phyloP scores from a whole-genome alignment of 2,329 filamentous ascomycete genomes.

The Exserohilum turcica region DNA sequence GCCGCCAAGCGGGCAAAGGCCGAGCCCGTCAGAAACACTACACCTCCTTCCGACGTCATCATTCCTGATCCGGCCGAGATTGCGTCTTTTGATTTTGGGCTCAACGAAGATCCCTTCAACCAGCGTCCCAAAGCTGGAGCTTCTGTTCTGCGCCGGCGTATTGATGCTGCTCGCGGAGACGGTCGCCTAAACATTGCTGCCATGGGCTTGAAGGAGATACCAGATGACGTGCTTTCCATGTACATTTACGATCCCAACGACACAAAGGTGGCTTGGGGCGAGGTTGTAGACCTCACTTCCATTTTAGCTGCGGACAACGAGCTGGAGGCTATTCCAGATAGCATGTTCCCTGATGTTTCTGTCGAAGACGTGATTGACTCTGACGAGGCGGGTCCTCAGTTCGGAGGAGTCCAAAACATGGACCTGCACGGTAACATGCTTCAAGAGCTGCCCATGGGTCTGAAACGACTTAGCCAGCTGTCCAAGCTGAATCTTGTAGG shows the following conservation, averaged over 20 bases:
- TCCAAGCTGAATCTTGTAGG: slow-evolving; percentile 81
- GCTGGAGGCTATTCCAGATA: slow-evolving; percentile 72
- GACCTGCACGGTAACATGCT: slow-evolving; percentile 88
- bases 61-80: slow-evolving; percentile 40
- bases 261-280: slow-evolving; percentile 76
- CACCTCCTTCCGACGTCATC: slow-evolving; percentile 41
- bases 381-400: slow-evolving; percentile 72
- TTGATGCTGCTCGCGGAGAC: slow-evolving; percentile 73
- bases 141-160: slow-evolving; percentile 73
- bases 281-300: slow-evolving; percentile 83
- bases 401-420: slow-evolving; percentile 78
- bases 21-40: slow-evolving; percentile 29
- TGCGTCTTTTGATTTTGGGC: slow-evolving; percentile 62
- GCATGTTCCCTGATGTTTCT: slow-evolving; percentile 75
- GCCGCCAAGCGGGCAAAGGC: slow-evolving; percentile 63
- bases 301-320: slow-evolving; percentile 92
- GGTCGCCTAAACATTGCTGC: slow-evolving; percentile 89
- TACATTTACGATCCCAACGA: slow-evolving; percentile 75
- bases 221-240: slow-evolving; percentile 84
- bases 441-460: slow-evolving; percentile 71
- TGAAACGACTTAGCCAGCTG: slow-evolving; percentile 73
- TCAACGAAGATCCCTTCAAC: slow-evolving; percentile 73
- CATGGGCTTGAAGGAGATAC: slow-evolving; percentile 78
- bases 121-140: slow-evolving; percentile 64
- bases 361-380: slow-evolving; percentile 62